These are phyloP conservation scores for Coemansia sp. DNA, from an alignment of 192 early-diverging fungal genomes.

Conservation along the genomic window DNA sequence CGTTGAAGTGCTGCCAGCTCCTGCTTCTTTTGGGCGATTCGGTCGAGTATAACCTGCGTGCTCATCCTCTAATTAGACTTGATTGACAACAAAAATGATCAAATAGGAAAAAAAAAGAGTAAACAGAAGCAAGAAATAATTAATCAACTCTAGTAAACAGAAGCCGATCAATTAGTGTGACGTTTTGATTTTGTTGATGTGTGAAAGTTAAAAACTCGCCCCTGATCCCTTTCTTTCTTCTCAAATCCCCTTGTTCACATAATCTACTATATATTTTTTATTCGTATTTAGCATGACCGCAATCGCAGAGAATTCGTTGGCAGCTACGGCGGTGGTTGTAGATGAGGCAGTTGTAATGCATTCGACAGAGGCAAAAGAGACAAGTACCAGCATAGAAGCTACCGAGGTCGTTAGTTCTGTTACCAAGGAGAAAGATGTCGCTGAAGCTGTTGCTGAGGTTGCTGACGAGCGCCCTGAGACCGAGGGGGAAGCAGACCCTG, in stretches of 20 bases:
- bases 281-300: not conserved
- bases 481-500: not conserved
- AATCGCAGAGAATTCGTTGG: not conserved
- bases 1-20: slow-evolving; percentile 49
- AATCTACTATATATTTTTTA: slow-evolving; percentile 6
- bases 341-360: slow-evolving; percentile 8
- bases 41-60: slow-evolving; percentile 43
- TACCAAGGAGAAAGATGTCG: not conserved
- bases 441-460: not conserved
- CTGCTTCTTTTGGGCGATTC: slow-evolving; percentile 50
- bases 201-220: not conserved
- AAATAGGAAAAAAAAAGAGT: not conserved
- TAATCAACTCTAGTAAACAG: not conserved
- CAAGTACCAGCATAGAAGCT: not conserved
- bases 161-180: not conserved
- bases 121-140: not conserved
- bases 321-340: not conserved
- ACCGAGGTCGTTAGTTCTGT: not conserved
- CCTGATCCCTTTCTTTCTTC: not conserved
- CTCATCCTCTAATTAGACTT: slow-evolving; percentile 19
- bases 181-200: not conserved
- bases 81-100: not conserved
- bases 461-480: not conserved
- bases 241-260: not conserved
- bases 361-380: slow-evolving; percentile 3